These are phyloP conservation scores for Syncephalastrum sp. DNA, from an alignment of 371 early-diverging fungal genomes.

Conservation along the genomic window DNA sequence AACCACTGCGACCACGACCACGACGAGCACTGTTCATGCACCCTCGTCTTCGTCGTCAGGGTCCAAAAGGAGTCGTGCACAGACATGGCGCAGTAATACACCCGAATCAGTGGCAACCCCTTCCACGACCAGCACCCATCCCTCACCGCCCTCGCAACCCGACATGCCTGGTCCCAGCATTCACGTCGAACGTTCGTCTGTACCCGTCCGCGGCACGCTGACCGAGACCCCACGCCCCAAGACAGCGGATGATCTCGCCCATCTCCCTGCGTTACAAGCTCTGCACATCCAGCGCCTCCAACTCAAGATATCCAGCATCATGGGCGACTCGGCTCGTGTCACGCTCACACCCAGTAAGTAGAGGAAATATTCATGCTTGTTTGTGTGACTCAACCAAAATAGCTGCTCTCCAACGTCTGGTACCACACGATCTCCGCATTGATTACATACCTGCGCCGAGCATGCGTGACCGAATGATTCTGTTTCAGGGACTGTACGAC, in stretches of 20 bases:
- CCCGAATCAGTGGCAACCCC: too few species aligned
- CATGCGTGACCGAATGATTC: conserved; percentile 40
- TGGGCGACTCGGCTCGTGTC: conserved; percentile 11
- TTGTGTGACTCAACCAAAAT: not conserved
- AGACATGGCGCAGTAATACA: too few species aligned
- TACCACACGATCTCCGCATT: conserved; percentile 40
- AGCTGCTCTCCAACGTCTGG: conserved; percentile 36
- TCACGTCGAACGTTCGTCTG: too few species aligned
- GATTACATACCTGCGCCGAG: conserved; percentile 34
- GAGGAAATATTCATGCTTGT: not conserved
- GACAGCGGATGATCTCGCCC: not conserved
- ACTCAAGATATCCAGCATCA: conserved; percentile 26
- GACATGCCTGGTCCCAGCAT: too few species aligned
- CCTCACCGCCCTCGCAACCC: too few species aligned
- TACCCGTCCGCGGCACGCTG: conserved; percentile 20
- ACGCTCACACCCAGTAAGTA: conserved; percentile 28
- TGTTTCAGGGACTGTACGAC: conserved; percentile 37
- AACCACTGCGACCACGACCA: too few species aligned
- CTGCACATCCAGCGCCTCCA: conserved; percentile 30
- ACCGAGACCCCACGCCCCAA: conserved; percentile 17
- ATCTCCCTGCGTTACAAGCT: conserved; percentile 21
- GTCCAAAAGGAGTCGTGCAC: too few species aligned
- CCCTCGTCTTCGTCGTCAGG: too few species aligned
- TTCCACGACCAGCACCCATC: too few species aligned
- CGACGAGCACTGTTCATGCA: too few species aligned